Conservation (phyloP, 345 rosid species). For the Arabis alpina region DNA sequence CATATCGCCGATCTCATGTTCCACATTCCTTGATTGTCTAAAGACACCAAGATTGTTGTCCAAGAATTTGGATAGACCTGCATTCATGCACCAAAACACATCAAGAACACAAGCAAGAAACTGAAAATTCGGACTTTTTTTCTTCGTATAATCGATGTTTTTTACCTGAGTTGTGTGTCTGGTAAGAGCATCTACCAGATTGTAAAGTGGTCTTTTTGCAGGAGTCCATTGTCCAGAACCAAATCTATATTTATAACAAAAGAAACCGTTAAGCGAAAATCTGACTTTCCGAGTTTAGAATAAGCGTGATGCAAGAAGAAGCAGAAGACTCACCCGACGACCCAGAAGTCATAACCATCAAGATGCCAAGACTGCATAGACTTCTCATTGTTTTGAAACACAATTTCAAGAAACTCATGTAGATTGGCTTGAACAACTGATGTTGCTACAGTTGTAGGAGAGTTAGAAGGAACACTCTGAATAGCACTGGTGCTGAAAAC, state of each 20-base stretch:
- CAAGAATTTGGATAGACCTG: constrained; percentile 92
- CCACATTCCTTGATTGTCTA: constrained; percentile 99
- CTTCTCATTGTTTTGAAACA: constrained; percentile 77
- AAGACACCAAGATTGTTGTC: constrained; percentile 74
- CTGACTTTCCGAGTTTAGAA: neutral
- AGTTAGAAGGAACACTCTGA: constrained; percentile 57
- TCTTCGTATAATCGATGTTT: neutral
- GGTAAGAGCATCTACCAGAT: constrained; percentile 71
- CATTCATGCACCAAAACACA: constrained; percentile 23
- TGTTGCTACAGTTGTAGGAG: constrained; percentile 58
- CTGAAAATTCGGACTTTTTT: neutral
- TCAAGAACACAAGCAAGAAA: neutral
- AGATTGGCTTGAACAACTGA: constrained; percentile 62
- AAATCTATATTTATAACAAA: constrained; percentile 47
- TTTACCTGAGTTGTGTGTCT: constrained; percentile 89
- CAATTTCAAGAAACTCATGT: constrained; percentile 73
- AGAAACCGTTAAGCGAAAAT: constrained; percentile 6
- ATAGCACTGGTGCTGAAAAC: constrained; percentile 60
- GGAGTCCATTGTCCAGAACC: constrained; percentile 79
- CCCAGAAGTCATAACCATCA: constrained; percentile 96
- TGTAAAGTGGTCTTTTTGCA: constrained; percentile 61
- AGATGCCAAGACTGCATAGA: constrained; percentile 90
- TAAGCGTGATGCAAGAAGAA: neutral
- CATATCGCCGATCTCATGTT: constrained; percentile 89
- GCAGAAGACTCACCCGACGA: constrained; percentile 66